Conservation (phyloP, 176 grass and related monocot genomes). For the Paspalum notatum region DNA sequence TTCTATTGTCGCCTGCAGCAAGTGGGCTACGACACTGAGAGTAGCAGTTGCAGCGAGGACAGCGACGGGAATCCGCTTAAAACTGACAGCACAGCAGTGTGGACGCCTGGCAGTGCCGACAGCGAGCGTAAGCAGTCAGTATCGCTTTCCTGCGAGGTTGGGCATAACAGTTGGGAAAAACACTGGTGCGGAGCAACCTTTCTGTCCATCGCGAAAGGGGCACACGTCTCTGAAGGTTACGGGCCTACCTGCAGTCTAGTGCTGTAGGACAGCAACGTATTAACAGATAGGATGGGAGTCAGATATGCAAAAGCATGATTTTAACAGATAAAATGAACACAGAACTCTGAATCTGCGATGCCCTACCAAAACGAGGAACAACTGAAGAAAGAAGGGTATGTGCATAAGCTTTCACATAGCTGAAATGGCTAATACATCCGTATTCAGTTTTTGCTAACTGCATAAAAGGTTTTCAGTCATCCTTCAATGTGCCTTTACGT, state of each 20-base stretch:
- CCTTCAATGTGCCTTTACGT: background rate
- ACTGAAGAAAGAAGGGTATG: background rate
- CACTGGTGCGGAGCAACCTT: conserved; percentile 35
- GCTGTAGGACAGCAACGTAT: conserved; percentile 41
- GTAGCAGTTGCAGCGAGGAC: conserved; percentile 28
- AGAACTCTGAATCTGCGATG: background rate
- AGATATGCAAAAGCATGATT: background rate
- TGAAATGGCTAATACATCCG: background rate
- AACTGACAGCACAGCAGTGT: background rate
- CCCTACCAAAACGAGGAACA: background rate
- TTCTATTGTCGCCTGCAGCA: conserved; percentile 28
- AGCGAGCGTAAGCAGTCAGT: conserved; percentile 13
- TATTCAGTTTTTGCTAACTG: background rate
- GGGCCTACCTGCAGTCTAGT: conserved; percentile 15
- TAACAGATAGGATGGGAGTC: conserved; percentile 39
- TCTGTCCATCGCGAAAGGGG: conserved; percentile 45
- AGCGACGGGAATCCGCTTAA: conserved; percentile 14
- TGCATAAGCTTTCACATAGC: background rate
- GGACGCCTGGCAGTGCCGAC: conserved; percentile 12
- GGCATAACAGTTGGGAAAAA: conserved; percentile 70
- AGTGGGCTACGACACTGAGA: conserved; percentile 14
- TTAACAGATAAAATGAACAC: background rate
- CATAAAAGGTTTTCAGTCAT: conserved; percentile 4
- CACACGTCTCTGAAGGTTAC: conserved; percentile 32
- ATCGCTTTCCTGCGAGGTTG: conserved; percentile 55